A percentile compares a stretch with the other conserved stretches of the same genome.
Evolutionary conservation across 2,329 filamentous ascomycete genomes (phyloP).

Genomic region (Clarireedia paspali): DNA sequence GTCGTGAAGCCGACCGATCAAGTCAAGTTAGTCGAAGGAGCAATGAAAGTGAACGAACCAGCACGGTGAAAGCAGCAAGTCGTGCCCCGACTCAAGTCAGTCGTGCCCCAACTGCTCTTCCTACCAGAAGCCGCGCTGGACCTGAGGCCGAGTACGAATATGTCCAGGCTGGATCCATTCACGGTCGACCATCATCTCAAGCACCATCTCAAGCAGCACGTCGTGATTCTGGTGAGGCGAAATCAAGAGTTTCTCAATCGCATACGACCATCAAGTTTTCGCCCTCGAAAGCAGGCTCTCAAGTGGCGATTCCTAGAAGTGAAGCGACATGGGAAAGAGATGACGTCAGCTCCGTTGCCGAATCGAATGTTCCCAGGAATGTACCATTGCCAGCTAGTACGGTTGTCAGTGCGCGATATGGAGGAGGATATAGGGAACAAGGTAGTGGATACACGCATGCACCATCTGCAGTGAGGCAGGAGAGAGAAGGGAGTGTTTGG

Average conservation of each 20-base stretch:
- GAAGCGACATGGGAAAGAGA: slow-evolving; percentile 7
- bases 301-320: background rate
- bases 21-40: no score
- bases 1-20: no score
- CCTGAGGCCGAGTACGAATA: slow-evolving; percentile 4
- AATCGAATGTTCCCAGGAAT: background rate
- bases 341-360: background rate
- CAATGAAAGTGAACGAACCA: background rate
- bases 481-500: slow-evolving; percentile 37
- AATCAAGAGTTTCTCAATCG: background rate
- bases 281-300: background rate
- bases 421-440: slow-evolving; percentile 3
- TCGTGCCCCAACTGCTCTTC: background rate
- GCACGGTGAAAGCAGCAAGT: slow-evolving; percentile 1
- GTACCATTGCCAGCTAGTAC: slow-evolving; percentile 13
- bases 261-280: slow-evolving; percentile 6
- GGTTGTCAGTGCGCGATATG: background rate
- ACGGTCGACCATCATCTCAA: background rate
- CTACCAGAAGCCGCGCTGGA: background rate
- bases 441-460: background rate
- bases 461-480: slow-evolving; percentile 32
- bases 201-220: background rate
- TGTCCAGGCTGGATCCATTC: background rate
- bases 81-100: background rate
- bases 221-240: background rate